Evolutionary conservation across 805 yeast genomes (phyloP).

Genomic region (Clavispora santaluciae): DNA sequence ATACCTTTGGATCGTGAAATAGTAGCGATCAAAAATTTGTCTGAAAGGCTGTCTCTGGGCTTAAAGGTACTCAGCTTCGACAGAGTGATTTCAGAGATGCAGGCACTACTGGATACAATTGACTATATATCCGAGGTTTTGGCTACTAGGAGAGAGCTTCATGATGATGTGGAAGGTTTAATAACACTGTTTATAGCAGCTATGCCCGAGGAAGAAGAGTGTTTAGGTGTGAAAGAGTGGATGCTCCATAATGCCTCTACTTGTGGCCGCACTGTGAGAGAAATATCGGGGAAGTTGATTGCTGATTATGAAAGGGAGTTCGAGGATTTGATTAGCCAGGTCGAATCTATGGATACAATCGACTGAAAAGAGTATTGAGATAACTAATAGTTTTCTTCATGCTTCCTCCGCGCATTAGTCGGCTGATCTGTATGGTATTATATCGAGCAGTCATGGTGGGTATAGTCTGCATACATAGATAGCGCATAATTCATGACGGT

Average conservation of each 20-base stretch:
- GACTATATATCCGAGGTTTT: conserved; percentile 30
- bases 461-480: background rate
- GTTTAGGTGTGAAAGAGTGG: conserved; percentile 73
- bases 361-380: conserved; percentile 9
- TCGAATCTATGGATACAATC: conserved; percentile 27
- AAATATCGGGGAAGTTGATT: conserved; percentile 45
- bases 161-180: conserved; percentile 63
- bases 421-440: background rate
- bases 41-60: background rate
- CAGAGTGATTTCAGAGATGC: conserved; percentile 5
- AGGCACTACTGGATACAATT: conserved; percentile 31
- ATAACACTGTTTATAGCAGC: conserved; percentile 59
- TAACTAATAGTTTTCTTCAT: no score
- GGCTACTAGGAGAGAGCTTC: conserved; percentile 37
- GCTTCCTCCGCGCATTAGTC: no score
- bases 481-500: background rate
- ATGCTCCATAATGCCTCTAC: conserved; percentile 49
- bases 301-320: conserved; percentile 45
- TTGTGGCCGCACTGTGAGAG: conserved; percentile 45
- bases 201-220: conserved; percentile 65
- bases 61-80: conserved; percentile 1
- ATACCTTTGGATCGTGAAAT: background rate
- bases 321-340: conserved; percentile 42
- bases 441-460: background rate
- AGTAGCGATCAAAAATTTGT: background rate